phyloP scores from a whole-genome alignment of 371 early-diverging fungal species.

The Circinella minor region DNA sequence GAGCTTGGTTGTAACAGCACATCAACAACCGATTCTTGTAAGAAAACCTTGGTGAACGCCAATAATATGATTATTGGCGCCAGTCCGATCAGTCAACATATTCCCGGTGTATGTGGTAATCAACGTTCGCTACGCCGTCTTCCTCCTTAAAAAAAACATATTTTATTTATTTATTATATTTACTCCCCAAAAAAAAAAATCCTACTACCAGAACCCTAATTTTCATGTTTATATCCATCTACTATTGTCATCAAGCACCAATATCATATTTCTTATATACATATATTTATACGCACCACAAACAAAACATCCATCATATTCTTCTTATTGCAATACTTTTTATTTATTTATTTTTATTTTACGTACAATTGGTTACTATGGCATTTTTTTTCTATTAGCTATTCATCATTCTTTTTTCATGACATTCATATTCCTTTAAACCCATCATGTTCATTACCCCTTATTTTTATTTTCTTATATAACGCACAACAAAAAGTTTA shows the following conservation, averaged over 20 bases:
- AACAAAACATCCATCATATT: background rate
- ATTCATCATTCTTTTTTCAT: background rate
- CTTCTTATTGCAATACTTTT: background rate
- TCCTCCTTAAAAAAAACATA: background rate
- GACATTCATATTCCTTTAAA: too few species aligned
- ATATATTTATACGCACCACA: background rate
- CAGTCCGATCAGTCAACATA: background rate
- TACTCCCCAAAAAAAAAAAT: background rate
- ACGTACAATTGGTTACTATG: background rate
- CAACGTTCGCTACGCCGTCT: conserved; percentile 3
- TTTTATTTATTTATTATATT: background rate
- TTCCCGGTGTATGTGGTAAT: conserved; percentile 3
- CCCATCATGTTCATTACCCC: too few species aligned
- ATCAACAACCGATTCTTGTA: background rate
- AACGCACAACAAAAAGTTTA: background rate
- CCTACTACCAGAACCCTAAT: too few species aligned
- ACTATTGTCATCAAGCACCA: too few species aligned
- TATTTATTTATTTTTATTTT: too few species aligned
- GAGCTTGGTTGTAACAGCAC: background rate
- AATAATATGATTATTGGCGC: background rate
- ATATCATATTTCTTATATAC: too few species aligned
- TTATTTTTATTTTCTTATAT: too few species aligned
- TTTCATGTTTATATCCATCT: too few species aligned
- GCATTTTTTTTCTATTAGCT: background rate
- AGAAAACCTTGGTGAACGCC: background rate